A percentile compares a stretch with the other conserved stretches of the same genome.
These are phyloP conservation scores for Bimuria novae-zelandiae DNA, from an alignment of 2,329 filamentous ascomycete genomes.

Conservation along the genomic window DNA sequence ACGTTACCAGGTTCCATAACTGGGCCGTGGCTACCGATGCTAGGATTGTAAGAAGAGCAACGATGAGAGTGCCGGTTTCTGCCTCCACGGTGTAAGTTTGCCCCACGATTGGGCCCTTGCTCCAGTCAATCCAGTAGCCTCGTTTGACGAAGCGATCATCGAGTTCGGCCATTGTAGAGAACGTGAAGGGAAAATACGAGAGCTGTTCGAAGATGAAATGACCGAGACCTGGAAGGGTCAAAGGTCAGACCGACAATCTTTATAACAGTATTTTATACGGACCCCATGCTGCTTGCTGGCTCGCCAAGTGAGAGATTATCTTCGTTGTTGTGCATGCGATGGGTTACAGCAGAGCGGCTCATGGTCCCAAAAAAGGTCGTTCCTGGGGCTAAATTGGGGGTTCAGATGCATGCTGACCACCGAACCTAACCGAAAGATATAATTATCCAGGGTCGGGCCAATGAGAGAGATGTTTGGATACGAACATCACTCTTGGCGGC, in stretches of 20 bases:
- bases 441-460: neutral
- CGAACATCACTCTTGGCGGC: neutral
- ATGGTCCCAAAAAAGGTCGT: neutral
- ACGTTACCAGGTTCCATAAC: constrained; percentile 18
- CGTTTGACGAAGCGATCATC: constrained; percentile 17
- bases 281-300: neutral
- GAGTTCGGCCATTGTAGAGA: constrained; percentile 15
- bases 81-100: constrained; percentile 11
- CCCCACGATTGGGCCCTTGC: constrained; percentile 15
- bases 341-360: neutral
- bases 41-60: constrained; percentile 13
- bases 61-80: constrained; percentile 6
- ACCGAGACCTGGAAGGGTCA: neutral
- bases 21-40: constrained; percentile 11
- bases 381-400: neutral
- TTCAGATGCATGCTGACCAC: neutral
- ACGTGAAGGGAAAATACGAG: too few relatives aligned
- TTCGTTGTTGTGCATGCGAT: neutral
- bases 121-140: constrained; percentile 16
- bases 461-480: neutral
- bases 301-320: neutral
- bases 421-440: neutral
- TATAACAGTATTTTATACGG: neutral
- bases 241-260: neutral
- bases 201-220: neutral